Conservation (phyloP, 1,284 basidiomycete genomes). For the Cerioporus squamosus region DNA sequence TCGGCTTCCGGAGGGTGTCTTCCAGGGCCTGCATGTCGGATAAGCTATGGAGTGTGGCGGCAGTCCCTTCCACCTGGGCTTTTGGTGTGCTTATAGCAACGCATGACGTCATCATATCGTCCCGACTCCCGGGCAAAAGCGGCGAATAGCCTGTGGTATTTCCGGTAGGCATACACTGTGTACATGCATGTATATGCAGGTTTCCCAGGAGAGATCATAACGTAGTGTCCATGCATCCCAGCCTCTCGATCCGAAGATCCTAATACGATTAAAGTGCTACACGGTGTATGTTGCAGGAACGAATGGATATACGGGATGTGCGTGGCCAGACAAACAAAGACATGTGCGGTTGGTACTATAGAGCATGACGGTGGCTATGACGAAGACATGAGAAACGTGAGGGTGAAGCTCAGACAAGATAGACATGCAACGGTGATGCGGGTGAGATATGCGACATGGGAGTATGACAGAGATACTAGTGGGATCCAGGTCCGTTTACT, state of each 20-base stretch:
- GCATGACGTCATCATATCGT: neutral
- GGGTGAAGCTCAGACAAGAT: constrained; percentile 11
- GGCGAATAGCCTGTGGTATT: too few species aligned
- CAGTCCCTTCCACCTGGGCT: too few species aligned
- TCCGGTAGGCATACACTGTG: neutral
- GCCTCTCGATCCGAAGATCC: neutral
- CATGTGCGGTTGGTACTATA: constrained; percentile 21
- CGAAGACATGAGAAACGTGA: neutral
- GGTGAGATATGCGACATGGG: constrained; percentile 5
- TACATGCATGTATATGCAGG: constrained; percentile 4
- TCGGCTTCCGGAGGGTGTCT: constrained; percentile 15
- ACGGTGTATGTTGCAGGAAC: constrained; percentile 27
- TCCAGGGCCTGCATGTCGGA: constrained; percentile 17
- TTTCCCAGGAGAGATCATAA: neutral
- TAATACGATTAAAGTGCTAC: constrained; percentile 28
- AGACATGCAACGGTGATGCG: constrained; percentile 6
- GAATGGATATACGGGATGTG: constrained; percentile 28
- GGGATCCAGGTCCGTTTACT: constrained; percentile 19
- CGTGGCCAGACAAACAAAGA: constrained; percentile 13
- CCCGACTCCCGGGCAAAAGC: too few species aligned
- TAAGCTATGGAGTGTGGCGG: too few species aligned
- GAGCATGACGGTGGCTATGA: constrained; percentile 20
- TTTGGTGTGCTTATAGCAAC: neutral
- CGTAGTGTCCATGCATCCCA: constrained; percentile 23
- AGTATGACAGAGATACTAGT: neutral